These are phyloP conservation scores for Candida alai DNA, from an alignment of 805 yeast genomes.

Conservation along the genomic window DNA sequence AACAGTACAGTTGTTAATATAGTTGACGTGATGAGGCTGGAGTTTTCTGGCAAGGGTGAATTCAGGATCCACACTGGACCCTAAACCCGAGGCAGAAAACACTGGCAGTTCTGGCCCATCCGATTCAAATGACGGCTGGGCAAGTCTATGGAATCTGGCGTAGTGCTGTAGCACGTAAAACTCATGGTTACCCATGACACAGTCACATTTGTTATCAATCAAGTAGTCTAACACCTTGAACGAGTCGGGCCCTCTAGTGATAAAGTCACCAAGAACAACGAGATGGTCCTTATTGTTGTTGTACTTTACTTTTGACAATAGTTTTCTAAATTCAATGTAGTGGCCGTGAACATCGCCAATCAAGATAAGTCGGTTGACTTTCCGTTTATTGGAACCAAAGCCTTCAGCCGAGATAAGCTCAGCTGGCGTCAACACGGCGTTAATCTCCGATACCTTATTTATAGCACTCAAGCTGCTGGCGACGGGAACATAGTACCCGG, in stretches of 20 bases:
- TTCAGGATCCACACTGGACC: slow-evolving; percentile 31
- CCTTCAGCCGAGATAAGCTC: slow-evolving; percentile 7
- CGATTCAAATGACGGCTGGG: slow-evolving; percentile 24
- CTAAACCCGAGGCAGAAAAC: not conserved
- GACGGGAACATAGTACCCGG: slow-evolving; percentile 32
- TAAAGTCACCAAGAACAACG: slow-evolving; percentile 77
- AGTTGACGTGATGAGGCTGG: slow-evolving; percentile 57
- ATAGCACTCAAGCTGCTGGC: slow-evolving; percentile 23
- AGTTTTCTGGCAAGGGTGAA: slow-evolving; percentile 49
- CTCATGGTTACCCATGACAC: slow-evolving; percentile 90
- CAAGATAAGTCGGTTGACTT: slow-evolving; percentile 51
- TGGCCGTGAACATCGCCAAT: slow-evolving; percentile 92
- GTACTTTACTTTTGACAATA: slow-evolving; percentile 50
- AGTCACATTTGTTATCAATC: slow-evolving; percentile 53
- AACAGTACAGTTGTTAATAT: slow-evolving; percentile 59
- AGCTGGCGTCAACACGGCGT: slow-evolving; percentile 22
- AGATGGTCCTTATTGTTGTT: slow-evolving; percentile 52
- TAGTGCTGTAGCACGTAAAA: slow-evolving; percentile 64
- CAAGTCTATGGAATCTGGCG: slow-evolving; percentile 52
- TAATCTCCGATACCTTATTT: slow-evolving; percentile 20
- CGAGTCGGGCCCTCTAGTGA: slow-evolving; percentile 81
- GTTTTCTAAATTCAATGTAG: slow-evolving; percentile 46
- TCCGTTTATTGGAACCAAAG: not conserved
- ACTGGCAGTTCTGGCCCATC: slow-evolving; percentile 6
- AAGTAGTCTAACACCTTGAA: slow-evolving; percentile 64